These are phyloP conservation scores for Echria macrotheca DNA, from an alignment of 495 filamentous ascomycete genomes.

Conservation along the genomic window DNA sequence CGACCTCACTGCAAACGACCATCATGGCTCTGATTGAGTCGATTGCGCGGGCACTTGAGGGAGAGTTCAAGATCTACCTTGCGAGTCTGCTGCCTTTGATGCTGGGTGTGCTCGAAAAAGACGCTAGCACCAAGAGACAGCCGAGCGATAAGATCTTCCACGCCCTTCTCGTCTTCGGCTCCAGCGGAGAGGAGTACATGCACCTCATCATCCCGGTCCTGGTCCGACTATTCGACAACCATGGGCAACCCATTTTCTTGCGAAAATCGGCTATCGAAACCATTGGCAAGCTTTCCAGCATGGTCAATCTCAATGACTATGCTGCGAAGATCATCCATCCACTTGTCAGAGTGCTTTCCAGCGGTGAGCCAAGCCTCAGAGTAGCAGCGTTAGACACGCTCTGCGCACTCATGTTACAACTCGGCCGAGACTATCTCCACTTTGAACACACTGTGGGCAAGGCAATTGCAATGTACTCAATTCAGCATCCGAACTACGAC, in stretches of 20 bases:
- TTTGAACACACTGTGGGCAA: conserved; percentile 91
- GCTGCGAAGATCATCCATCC: conserved; percentile 93
- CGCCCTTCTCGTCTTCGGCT: conserved; percentile 92
- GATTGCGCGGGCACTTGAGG: conserved; percentile 86
- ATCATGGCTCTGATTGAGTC: conserved; percentile 88
- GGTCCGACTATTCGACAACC: conserved; percentile 83
- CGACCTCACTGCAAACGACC: conserved; percentile 73
- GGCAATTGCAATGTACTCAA: conserved; percentile 58
- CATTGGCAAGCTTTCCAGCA: conserved; percentile 84
- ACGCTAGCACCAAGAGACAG: conserved; percentile 61
- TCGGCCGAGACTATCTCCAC: conserved; percentile 89
- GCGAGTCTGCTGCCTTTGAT: conserved; percentile 84
- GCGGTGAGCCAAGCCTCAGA: conserved; percentile 63
- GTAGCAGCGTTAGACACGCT: conserved; percentile 91
- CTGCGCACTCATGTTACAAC: conserved; percentile 89
- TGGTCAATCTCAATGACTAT: conserved; percentile 97
- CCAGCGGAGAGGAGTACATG: conserved; percentile 97
- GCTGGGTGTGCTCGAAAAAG: conserved; percentile 87
- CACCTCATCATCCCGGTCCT: conserved; percentile 97
- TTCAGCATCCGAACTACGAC: conserved; percentile 83
- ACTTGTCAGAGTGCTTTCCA: conserved; percentile 69
- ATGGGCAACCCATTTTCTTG: conserved; percentile 66
- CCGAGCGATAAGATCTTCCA: conserved; percentile 89
- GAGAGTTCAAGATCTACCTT: conserved; percentile 94
- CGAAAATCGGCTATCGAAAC: conserved; percentile 91